Base-by-base conservation (phyloP, 495 filamentous ascomycete species). In the Aspergillus olivimuriae region DNA sequence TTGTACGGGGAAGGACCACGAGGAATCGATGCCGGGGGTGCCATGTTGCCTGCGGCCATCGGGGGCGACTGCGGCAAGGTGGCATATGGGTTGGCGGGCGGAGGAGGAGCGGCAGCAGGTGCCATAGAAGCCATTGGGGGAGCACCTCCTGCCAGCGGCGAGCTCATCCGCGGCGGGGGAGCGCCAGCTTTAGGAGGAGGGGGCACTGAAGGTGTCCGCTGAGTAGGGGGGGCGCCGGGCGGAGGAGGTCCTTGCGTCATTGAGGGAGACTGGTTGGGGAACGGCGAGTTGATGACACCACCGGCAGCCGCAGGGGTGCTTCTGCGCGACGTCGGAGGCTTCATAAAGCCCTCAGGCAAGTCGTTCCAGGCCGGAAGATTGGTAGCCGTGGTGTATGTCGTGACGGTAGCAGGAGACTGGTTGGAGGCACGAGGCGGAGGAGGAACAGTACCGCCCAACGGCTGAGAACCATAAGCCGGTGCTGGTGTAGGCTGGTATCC, bases 291-390 rank as follows among this genome's bases (percentile, higher is more conserved):
- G 39, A 87, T 75, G 11, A 82, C 61, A 15, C 66, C 60, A n/a
- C 62, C 60, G 18, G 66, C 66, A 36, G 76, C 61, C 30, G 75
- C 78, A 21, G 89, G 89, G 9, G 89, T 94, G 28, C 70, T 73
- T 53, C 82, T 75, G 43, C 89, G 77, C 9, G 82, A 75, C 9
- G 75, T 69, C 19, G 83, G 78, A 31, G 83, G 70, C 58, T 90
- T 94, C 21, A 79, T 75, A 20, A 95, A 76, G 43, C 62, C 86
- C 51, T 94, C 80, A 1, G 92, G 92, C 43, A 91, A 81, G 64
- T 99, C 92, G 52, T 99, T 99, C 92, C 92, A 99, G 41, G 83
- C 83, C 24, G 79, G 77, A 32, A 80, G 77, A 45, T 84, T 81
- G 45, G 77, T 79, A 47, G 76, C 75, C 45, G 79, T 84, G 14